Conservation (phyloP, 1,284 basidiomycete species). For the Neotropicomus parvogracilis region DNA sequence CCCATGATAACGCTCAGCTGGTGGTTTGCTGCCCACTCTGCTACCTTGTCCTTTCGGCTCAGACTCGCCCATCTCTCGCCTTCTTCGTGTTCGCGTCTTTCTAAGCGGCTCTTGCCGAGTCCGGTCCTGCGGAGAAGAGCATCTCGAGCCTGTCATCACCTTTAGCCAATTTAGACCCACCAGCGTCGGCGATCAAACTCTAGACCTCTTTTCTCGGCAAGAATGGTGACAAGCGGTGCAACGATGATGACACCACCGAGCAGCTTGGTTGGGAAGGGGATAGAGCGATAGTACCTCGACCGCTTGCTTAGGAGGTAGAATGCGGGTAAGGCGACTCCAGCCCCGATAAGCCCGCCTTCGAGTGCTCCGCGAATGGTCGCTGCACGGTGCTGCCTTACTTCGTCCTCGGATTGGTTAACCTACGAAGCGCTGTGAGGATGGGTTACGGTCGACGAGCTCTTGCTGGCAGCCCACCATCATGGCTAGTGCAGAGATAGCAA, state of each 20-base stretch:
- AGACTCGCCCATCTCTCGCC: constrained; percentile 60
- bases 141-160: not conserved
- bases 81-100: constrained; percentile 47
- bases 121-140: constrained; percentile 47
- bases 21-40: constrained; percentile 73
- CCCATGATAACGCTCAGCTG: constrained; percentile 80
- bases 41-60: constrained; percentile 54
- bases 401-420: constrained; percentile 41
- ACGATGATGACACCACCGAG: constrained; percentile 67
- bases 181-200: constrained; percentile 71
- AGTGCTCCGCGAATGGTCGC: constrained; percentile 59
- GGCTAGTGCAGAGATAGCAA: not conserved
- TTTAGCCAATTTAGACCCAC: constrained; percentile 37
- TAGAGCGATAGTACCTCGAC: constrained; percentile 60
- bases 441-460: not conserved
- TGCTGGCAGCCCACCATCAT: constrained; percentile 23
- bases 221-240: constrained; percentile 69
- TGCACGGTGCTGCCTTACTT: constrained; percentile 49
- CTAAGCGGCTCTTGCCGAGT: constrained; percentile 55
- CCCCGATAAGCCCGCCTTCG: constrained; percentile 57
- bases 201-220: constrained; percentile 75
- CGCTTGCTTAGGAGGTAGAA: constrained; percentile 57
- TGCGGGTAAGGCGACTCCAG: constrained; percentile 50
- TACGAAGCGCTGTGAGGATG: constrained; percentile 18
- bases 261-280: constrained; percentile 74